Evolutionary conservation across 352 stramenopile species (phyloP), one percentile per base, ranked within the genome.

Genomic region (Phytophthora tubulina): DNA sequence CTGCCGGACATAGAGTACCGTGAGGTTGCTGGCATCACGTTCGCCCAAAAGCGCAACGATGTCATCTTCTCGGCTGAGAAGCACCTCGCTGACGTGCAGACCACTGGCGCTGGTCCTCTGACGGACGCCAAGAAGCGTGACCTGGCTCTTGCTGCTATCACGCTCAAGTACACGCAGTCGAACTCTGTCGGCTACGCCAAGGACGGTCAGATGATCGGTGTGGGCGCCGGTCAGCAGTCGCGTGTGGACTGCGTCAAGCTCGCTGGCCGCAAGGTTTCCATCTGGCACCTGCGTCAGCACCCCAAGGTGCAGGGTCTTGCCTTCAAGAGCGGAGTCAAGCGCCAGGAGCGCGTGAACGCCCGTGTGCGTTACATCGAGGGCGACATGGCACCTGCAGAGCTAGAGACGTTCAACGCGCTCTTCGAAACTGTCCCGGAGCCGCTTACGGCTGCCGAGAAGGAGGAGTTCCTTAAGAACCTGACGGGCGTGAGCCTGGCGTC

Each of bases 181-280:
- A 99, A 99, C 90, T 99, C 92, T 39, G 97, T 99, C 10, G 98
- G 97, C 8, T 99, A 99, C 84, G 97, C 97, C 54, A 98, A 98
- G 84, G 94, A 99, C 80, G 98, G 98, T 32, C 98, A 99, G 91
- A 99, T 99, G 97, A 98, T 99, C 38, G 98, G 98, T 51, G 98
- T 99, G n/a, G 98, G 98, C 49, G 98, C 98, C 13, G 98, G 98
- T 33, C 98, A 99, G 82, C 98, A 99, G 88, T 98, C 88, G 57
- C 97, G 98, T 59, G 98, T 99, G 3, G 98, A 99, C 83, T 99
- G 98, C 80, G 97, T 99, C 61, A 99, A 99, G 86, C 91, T 99
- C 42, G 98, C 98, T 13, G 98, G 89, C 7, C 91, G 98, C 54
- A 99, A 99, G 87, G 97, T 99, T 30, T 69, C 84, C 30, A 98